phyloP scores from a whole-genome alignment of 2,329 filamentous ascomycete species.

The Colletotrichum tamarilloi region DNA sequence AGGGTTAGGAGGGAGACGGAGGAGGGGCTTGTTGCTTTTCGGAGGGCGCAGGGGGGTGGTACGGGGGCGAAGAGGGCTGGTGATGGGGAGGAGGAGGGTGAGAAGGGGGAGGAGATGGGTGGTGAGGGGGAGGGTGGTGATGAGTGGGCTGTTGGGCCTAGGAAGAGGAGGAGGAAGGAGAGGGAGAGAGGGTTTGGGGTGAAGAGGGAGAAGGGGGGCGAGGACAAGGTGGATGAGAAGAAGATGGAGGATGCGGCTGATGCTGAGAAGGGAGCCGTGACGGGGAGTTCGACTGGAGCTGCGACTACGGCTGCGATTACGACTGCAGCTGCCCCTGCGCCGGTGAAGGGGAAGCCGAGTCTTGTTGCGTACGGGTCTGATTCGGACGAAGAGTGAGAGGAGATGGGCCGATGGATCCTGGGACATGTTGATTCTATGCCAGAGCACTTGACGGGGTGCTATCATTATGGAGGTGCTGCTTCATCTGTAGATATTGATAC shows the following conservation, averaged over 20 bases:
- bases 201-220: slow-evolving; percentile 40
- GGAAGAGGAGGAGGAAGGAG: slow-evolving; percentile 54
- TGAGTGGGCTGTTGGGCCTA: slow-evolving; percentile 48
- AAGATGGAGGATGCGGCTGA: too few species aligned
- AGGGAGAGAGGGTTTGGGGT: slow-evolving; percentile 48
- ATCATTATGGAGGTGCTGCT: too few species aligned
- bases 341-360: slow-evolving; percentile 46
- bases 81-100: slow-evolving; percentile 36
- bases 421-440: not conserved
- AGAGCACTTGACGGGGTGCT: too few species aligned
- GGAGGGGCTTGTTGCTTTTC: slow-evolving; percentile 66
- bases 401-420: not conserved
- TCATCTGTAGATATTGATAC: too few species aligned
- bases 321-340: not conserved
- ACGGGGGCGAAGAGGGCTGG: slow-evolving; percentile 30
- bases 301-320: not conserved
- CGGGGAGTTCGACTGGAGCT: too few species aligned
- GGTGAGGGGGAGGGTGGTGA: slow-evolving; percentile 41
- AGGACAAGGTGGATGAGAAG: slow-evolving; percentile 41
- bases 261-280: too few species aligned
- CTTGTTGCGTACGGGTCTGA: slow-evolving; percentile 70
- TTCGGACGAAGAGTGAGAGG: slow-evolving; percentile 51
- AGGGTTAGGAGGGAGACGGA: slow-evolving; percentile 65
- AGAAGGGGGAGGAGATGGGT: slow-evolving; percentile 42
- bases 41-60: slow-evolving; percentile 56